These are phyloP conservation scores for Penicillium italicum DNA, from an alignment of 2,329 filamentous ascomycete species.

Conservation along the genomic window DNA sequence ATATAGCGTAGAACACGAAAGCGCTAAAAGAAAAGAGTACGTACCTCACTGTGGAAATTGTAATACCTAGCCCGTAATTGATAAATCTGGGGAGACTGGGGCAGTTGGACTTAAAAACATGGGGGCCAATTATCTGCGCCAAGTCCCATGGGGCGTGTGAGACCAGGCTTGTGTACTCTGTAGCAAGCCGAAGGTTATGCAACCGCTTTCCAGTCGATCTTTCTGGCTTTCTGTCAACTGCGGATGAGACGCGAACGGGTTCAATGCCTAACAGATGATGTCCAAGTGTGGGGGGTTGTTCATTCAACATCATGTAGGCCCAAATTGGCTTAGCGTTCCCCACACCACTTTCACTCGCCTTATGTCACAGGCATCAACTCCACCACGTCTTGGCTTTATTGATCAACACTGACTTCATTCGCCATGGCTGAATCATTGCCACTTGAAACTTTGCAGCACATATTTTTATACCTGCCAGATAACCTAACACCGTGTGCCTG, in stretches of 20 bases:
- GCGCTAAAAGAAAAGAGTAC: conserved; percentile 32
- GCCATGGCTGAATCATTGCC: neutral
- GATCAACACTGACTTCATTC: neutral
- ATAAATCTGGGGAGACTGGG: too few species aligned
- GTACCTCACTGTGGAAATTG: conserved; percentile 18
- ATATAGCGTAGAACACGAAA: conserved; percentile 33
- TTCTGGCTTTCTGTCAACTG: neutral
- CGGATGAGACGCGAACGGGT: neutral
- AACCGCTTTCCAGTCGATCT: neutral
- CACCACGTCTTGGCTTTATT: neutral
- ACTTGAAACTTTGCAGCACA: neutral
- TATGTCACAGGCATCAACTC: neutral
- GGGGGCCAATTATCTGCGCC: neutral
- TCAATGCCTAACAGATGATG: too few species aligned
- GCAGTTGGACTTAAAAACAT: neutral
- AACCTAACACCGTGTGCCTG: neutral
- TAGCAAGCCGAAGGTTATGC: neutral
- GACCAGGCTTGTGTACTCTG: conserved; percentile 1
- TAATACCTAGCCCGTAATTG: too few species aligned
- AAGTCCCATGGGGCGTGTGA: neutral
- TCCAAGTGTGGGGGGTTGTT: neutral
- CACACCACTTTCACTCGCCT: neutral
- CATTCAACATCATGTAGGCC: conserved; percentile 18
- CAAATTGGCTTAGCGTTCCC: conserved; percentile 7
- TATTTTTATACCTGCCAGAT: neutral